Base-by-base conservation (phyloP, 331 rosid species). In the Cydonia oblonga region DNA sequence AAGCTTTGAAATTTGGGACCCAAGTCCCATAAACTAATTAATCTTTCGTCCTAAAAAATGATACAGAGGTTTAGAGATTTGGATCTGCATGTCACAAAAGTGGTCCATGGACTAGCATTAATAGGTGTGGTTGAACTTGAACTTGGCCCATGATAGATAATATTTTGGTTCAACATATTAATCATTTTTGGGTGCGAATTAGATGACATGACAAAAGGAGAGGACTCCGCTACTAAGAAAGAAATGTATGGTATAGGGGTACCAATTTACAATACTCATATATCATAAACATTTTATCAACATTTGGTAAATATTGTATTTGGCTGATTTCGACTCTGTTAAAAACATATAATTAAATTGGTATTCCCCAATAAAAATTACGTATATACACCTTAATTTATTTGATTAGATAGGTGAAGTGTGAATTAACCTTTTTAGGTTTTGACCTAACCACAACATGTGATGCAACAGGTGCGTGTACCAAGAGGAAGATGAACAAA, bases 401-500 rank as follows among this genome's bases (percentile, higher is more conserved):
- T 10, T 56, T 56, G 16, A 56, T 56, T 56, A 56, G 28, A 56
- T 22, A 1, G 61, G 16, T 56, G 61, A 22, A 56, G 6, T 11
- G 15, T 14, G 11, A 26, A 26, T 30, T 29, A 62, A 28, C 32
- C 0, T 9, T 16, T 5, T 26, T 13, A 26, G 26, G 61, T 56
- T 24, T 29, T 62, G 30, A 14, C 65, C 30, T 15, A 60, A 60
- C 12, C 4, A 9, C 46, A 51, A n/a, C 44, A 24, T 38, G 53
- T 58, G 25, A 23, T 44, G 44, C 5, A 24, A 64, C 81, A 95
- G 99, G 84, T 83, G 97, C 38, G 88, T 95, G 18, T 88, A 89
- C 86, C 99, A 95, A 83, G 99, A 89, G 81, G 99, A 95, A 88
- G 99, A 95, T 52, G 96, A 84, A 5, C 83, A 88, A 18, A 81